Evolutionary conservation across 1,284 basidiomycete species (phyloP).

Genomic region (Pseudozyma flocculosa): DNA sequence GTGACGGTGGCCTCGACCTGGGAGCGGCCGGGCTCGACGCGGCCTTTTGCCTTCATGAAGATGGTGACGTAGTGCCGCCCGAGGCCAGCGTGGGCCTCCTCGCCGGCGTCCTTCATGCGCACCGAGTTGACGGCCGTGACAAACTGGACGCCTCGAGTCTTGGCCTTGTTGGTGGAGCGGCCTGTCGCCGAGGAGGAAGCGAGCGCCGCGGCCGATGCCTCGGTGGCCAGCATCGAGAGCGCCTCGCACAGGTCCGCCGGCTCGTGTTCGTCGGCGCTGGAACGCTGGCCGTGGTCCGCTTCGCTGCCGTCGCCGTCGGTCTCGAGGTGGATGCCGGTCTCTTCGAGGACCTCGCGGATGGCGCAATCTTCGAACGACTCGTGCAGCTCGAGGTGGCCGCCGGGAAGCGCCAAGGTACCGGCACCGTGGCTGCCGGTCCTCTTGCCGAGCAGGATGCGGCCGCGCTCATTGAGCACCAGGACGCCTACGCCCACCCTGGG

Average conservation of each 20-base stretch:
- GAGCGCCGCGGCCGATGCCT: too few species aligned
- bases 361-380: conserved; percentile 53
- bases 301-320: too few species aligned
- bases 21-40: conserved; percentile 7
- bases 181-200: too few species aligned
- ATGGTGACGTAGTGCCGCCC: conserved; percentile 56
- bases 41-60: conserved; percentile 42
- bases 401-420: conserved; percentile 50
- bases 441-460: conserved; percentile 45
- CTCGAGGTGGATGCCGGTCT: conserved; percentile 35
- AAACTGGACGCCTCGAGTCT: conserved; percentile 16
- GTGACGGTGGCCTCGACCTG: conserved; percentile 23
- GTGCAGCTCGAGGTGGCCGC: conserved; percentile 55
- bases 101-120: conserved; percentile 24
- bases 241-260: too few species aligned
- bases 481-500: conserved; percentile 52
- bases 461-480: conserved; percentile 44
- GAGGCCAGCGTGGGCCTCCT: conserved; percentile 9
- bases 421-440: conserved; percentile 52
- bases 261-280: too few species aligned
- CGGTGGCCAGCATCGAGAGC: too few species aligned
- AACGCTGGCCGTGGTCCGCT: too few species aligned
- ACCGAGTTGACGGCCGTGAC: conserved; percentile 39
- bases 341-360: conserved; percentile 30
- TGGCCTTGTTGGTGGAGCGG: neutral